Percentiles rank a stretch among this genome's conserved stretches.
Conservation (phyloP, 768 basidiomycete genomes). For the Suillus clintonianus region DNA sequence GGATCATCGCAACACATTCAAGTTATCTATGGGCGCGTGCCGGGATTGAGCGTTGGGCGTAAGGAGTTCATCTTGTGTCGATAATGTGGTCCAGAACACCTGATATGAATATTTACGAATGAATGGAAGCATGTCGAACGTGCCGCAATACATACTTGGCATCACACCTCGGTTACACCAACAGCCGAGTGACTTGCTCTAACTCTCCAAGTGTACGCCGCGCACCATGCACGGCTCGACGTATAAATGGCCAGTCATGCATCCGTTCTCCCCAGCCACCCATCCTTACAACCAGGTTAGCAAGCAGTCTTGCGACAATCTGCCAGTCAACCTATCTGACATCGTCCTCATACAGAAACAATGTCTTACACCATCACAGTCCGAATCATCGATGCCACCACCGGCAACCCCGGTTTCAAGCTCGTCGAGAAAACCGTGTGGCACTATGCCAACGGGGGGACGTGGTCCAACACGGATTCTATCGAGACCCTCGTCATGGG, state of each 20-base stretch:
- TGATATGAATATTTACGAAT: too few relatives aligned
- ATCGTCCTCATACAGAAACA: neutral
- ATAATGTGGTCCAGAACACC: too few relatives aligned
- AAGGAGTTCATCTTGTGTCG: too few relatives aligned
- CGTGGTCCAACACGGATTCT: slow-evolving; percentile 27
- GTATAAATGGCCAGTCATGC: neutral
- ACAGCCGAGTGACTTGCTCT: too few relatives aligned
- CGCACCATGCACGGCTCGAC: neutral
- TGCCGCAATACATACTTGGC: too few relatives aligned
- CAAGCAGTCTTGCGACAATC: neutral
- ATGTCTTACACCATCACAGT: neutral
- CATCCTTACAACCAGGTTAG: neutral
- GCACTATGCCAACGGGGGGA: slow-evolving; percentile 16
- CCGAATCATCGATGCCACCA: neutral
- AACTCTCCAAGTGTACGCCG: too few relatives aligned
- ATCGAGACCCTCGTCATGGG: slow-evolving; percentile 32
- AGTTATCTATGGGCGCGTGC: too few relatives aligned
- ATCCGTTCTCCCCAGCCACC: neutral
- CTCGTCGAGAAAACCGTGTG: neutral
- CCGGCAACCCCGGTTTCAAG: neutral
- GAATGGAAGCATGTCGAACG: too few relatives aligned
- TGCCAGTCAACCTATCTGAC: neutral
- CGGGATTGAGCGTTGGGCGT: too few relatives aligned
- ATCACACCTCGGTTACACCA: too few relatives aligned
- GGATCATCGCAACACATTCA: too few relatives aligned